Base-by-base conservation (phyloP, 371 early-diverging fungal genomes). In the Nematocida sp. region DNA sequence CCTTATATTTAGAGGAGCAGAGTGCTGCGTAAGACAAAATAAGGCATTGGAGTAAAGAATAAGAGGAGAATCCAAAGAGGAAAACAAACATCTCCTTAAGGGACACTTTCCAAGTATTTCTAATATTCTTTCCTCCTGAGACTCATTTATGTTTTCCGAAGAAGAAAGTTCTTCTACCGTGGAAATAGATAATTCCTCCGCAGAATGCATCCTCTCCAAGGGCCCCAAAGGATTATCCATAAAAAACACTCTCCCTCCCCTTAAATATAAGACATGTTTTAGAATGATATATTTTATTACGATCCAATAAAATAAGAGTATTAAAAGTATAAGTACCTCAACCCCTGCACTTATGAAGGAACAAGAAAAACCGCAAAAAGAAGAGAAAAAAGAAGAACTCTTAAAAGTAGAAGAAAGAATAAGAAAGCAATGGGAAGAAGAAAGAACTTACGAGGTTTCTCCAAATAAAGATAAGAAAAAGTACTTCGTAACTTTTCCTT, bases 401-500 rank as follows among this genome's bases (percentile, higher is more conserved):
- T 13, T 71, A 38, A 49, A 60, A 49, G 59, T 71, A 51, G 75
- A 71, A 51, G 47, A 30, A 50, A n/a, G 3, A 4, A 54, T 71
- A 51, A 51, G 50, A 13, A 32, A 28, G 13, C 3, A 7, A 28
- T 71, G 75, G 75, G 28, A 61, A 20, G 54, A 60, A 26, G 32
- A 38, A 11, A 60, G 48, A 36, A 39, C 23, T 2, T 48, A 71
- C 49, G 75, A 71, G 36, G 48, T 50, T 20, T 13, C 45, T 20
- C 33, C 61, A 7, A n/a, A 47, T 9, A 2, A 13, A 26, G 61
- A 13, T 32, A 26, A 32, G 25, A 33, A 57, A 79, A 98, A 97
- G 84, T 95, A 86, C 86, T 89, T 98, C 88, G 90, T 89, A 1
- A 93, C 95, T 49, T 94, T 97, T 84, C 93, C 99, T 20, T 97